phyloP scores from a whole-genome alignment of 1,139 yeast genomes.

The Blastobotrys raffinosifermentans region DNA sequence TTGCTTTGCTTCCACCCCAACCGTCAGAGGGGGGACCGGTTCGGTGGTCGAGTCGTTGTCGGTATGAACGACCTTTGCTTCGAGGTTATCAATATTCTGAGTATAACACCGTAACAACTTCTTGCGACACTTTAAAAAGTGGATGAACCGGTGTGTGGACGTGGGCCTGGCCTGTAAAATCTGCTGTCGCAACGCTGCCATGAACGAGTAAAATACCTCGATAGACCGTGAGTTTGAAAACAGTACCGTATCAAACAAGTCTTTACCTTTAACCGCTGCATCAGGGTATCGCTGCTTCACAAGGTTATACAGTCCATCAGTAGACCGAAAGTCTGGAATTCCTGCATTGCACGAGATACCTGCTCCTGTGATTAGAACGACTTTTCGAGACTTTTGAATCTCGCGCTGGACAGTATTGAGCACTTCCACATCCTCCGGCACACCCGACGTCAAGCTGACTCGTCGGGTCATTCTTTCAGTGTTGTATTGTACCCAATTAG shows the following conservation, averaged over 20 bases:
- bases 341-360: constrained; percentile 97
- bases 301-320: constrained; percentile 73
- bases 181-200: constrained; percentile 63
- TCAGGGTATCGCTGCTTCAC: constrained; percentile 61
- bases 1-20: constrained; percentile 9
- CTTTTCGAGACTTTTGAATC: constrained; percentile 22
- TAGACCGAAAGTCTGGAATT: constrained; percentile 87
- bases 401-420: constrained; percentile 21
- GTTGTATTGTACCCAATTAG: no score
- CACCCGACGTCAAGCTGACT: neutral
- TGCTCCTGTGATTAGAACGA: constrained; percentile 66
- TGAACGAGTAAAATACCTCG: constrained; percentile 69
- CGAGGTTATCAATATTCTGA: constrained; percentile 70
- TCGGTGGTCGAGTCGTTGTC: constrained; percentile 12
- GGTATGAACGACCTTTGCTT: constrained; percentile 34
- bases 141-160: constrained; percentile 73
- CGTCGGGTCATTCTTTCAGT: neutral
- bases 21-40: constrained; percentile 8
- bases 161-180: constrained; percentile 71
- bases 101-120: constrained; percentile 79
- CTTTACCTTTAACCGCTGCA: constrained; percentile 71
- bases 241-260: constrained; percentile 77
- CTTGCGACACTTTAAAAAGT: constrained; percentile 54
- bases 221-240: constrained; percentile 64
- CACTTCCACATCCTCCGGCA: constrained; percentile 6